Conservation (phyloP, 257 asterid species). For the Fraxinus americana region DNA sequence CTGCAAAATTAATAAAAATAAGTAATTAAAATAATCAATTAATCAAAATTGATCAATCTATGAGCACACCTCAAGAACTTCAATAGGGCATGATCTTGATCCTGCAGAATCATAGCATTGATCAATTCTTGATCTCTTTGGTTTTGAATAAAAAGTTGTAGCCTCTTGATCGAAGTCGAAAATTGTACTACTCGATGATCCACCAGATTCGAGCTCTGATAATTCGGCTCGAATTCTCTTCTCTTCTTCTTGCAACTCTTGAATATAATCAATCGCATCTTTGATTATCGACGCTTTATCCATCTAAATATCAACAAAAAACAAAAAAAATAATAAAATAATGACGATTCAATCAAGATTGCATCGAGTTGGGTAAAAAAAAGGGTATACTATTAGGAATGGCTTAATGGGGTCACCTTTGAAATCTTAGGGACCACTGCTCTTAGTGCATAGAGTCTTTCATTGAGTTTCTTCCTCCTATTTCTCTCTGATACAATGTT, state of each 20-base stretch:
- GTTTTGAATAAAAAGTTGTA: conserved; percentile 28
- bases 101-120: conserved; percentile 32
- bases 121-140: conserved; percentile 54
- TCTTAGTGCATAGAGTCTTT: conserved; percentile 67
- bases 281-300: conserved; percentile 88
- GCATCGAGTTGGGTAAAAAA: neutral
- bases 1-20: conserved; percentile 39
- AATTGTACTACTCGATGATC: conserved; percentile 13
- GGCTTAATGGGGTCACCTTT: conserved; percentile 40
- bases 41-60: neutral
- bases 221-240: conserved; percentile 55
- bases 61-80: conserved; percentile 64
- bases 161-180: conserved; percentile 44
- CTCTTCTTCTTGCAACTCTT: conserved; percentile 64
- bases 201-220: conserved; percentile 52
- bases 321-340: no score
- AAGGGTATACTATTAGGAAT: neutral
- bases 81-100: conserved; percentile 50
- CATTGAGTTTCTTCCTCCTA: conserved; percentile 68
- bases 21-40: neutral
- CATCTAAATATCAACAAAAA: conserved; percentile 44
- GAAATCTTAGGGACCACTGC: conserved; percentile 74
- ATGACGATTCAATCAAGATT: neutral
- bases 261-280: conserved; percentile 81
- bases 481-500: conserved; percentile 74